Base-by-base conservation (phyloP, 768 basidiomycete species). In the Hericium rajendrae region DNA sequence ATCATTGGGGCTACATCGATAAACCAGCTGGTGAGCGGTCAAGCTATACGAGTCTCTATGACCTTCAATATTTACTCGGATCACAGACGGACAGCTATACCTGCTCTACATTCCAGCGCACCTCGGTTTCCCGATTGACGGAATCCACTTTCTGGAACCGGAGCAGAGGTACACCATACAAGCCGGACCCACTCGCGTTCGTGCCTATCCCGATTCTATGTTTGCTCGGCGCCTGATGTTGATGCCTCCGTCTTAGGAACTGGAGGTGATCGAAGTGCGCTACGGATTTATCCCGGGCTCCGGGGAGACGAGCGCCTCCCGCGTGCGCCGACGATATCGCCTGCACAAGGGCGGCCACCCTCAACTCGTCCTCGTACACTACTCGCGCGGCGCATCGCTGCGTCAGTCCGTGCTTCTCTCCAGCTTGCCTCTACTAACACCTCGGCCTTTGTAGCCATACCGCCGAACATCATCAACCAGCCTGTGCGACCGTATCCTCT, bases 281-380 rank as follows among this genome's bases (percentile, higher is more conserved):
- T 84, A 71, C 63, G 90, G 91, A 2, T 93, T 89, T 67, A 69
- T 88, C n/a, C 90, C 90, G 15, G 78, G 77, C 43, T 72, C 75
- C 2, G 72, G 72, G 46, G 90, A 92, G 60, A 66, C 73, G 9
- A 73, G 66, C 58, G 89, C 91, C 32, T 86, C 77, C 69, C 83
- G 89, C 15, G 67, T 83, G 50, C 79, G 91, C 51, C 74, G 88
- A 51, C 82, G 87, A 6, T 92, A 79, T 67, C 83, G 90, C 39
- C 75, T 93, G 39, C 59, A 71, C 46, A 89, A 87, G 66, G 88
- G 87, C 28, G 87, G 88, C 0, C 81, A 88, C 63, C 78, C 83
- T 0, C 80, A 82, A 55, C 77, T 91, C n/a, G 75, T 84, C 16
- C 79, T 92, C 5, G 79, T 90, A 0, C 88, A 92, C 65, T 92